Evolutionary conservation across 768 basidiomycete species (phyloP).

Genomic region (Saitozyma podzolica): DNA sequence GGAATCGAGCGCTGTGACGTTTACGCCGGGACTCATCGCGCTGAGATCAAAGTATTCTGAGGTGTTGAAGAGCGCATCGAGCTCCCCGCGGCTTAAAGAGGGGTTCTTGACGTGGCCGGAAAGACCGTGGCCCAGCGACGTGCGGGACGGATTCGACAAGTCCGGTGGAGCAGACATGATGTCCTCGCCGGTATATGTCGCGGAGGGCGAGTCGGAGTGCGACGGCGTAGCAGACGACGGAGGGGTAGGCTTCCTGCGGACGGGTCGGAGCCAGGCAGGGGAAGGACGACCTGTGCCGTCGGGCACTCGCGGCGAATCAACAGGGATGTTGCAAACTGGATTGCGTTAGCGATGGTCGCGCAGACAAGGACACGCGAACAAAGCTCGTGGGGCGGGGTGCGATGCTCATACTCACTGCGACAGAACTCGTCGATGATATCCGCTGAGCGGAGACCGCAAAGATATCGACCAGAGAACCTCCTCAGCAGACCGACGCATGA

Average conservation of each 20-base stretch:
- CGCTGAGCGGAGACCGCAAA: conserved; percentile 84
- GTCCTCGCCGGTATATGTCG: conserved; percentile 14
- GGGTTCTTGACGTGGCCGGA: neutral
- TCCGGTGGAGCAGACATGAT: conserved; percentile 30
- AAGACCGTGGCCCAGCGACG: neutral
- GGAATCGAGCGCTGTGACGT: no score
- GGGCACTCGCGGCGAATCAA: conserved; percentile 63
- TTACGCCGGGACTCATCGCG: conserved; percentile 22
- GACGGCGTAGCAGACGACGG: conserved; percentile 21
- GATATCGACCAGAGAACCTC: conserved; percentile 85
- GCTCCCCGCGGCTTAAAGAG: conserved; percentile 15
- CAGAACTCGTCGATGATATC: conserved; percentile 96
- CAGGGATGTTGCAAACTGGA: conserved; percentile 80
- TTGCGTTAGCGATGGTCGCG: conserved; percentile 26
- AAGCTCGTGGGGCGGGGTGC: conserved; percentile 34
- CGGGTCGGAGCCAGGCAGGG: conserved; percentile 85
- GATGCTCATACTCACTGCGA: conserved; percentile 58
- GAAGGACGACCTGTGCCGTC: conserved; percentile 56
- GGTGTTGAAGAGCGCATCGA: conserved; percentile 50
- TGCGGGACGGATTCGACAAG: neutral
- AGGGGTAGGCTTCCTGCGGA: conserved; percentile 61
- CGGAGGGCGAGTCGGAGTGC: conserved; percentile 7
- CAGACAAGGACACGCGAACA: conserved; percentile 38
- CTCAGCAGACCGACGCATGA: conserved; percentile 85
- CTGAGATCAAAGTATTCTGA: conserved; percentile 50